Base-by-base conservation (phyloP, 192 early-diverging fungal genomes). In the Chytriomyces sp. region DNA sequence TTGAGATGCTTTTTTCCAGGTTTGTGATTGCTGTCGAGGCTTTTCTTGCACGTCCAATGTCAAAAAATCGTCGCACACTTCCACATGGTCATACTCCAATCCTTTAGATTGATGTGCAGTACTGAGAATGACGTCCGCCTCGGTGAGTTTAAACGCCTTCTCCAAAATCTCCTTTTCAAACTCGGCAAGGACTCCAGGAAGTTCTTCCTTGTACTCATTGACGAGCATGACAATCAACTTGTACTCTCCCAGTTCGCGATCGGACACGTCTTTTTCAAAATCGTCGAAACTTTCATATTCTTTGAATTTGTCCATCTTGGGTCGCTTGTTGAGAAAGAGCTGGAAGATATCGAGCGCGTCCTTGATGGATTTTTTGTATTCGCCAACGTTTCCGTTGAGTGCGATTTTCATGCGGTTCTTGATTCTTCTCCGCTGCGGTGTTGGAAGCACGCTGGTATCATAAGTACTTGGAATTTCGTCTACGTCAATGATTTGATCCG, bases 81-180 rank as follows among this genome's bases (percentile, higher is more conserved):
- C 66, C 13, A 77, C 76, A 23, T 68, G 5, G 24, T 77, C 76
- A 26, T 60, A 77, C 45, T 77, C 76, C 6, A 77, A 43, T 13
- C 76, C 76, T 70, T 77, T 77, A 10, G 66, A 20, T 63, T 77
- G 76, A 59, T 77, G 76, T 53, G 76, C 76, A 5, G 76, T 77
- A 7, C 49, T 69, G 23, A 77, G 45, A 53, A 77, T 70, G n/a
- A 77, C 67, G 26, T 77, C 59, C 6, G 67, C 65, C 6, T 23
- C 44, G 3, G 69, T 13, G 1, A 70, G 6, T 7, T 18, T 20
- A 23, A 45, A 24, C 3, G n/a, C 28, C 28, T 53, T 35, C n/a
- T 44, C 48, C 43, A 77, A 46, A 24, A 77, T 69, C 16, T 67
- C 35, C 20, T 69, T 35, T 16, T 77, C 67, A 62, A 77, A 77